Conservation (phyloP, 805 yeast genomes). For the Osmozyma mogii region DNA sequence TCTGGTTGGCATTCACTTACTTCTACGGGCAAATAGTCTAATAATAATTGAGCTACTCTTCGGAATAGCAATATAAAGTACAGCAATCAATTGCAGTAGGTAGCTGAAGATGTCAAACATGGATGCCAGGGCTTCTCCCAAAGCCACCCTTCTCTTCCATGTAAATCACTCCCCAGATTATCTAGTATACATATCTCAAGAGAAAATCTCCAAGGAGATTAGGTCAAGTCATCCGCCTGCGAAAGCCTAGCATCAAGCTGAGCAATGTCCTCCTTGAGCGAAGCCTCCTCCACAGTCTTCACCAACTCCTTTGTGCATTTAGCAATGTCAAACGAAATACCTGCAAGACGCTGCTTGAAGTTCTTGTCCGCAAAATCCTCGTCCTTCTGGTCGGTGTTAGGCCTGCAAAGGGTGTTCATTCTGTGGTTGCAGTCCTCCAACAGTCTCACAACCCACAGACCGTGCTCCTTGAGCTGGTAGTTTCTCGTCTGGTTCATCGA, state of each 20-base stretch:
- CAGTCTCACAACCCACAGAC: conserved; percentile 82
- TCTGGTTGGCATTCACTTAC: no score
- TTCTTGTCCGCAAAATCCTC: conserved; percentile 75
- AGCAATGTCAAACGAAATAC: conserved; percentile 93
- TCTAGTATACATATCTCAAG: no score
- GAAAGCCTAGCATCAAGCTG: conserved; percentile 62
- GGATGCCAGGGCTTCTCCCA: no score
- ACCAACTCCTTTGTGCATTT: conserved; percentile 94
- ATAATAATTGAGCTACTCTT: no score
- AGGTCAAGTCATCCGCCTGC: conserved; percentile 25
- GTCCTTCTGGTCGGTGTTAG: conserved; percentile 36
- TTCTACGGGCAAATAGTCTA: no score
- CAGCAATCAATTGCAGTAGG: no score
- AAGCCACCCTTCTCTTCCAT: no score
- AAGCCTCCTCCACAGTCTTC: conserved; percentile 92
- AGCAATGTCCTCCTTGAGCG: conserved; percentile 77
- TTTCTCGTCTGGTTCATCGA: conserved; percentile 88
- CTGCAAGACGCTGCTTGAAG: conserved; percentile 89
- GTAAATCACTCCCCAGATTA: no score
- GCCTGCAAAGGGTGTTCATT: conserved; percentile 63
- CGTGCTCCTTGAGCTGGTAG: conserved; percentile 79
- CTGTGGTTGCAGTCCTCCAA: conserved; percentile 79
- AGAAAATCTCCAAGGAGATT: no score
- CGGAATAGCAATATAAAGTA: no score
- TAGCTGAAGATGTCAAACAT: no score